Base-by-base conservation (phyloP, 2,329 filamentous ascomycete species). In the Fusarium falciforme region DNA sequence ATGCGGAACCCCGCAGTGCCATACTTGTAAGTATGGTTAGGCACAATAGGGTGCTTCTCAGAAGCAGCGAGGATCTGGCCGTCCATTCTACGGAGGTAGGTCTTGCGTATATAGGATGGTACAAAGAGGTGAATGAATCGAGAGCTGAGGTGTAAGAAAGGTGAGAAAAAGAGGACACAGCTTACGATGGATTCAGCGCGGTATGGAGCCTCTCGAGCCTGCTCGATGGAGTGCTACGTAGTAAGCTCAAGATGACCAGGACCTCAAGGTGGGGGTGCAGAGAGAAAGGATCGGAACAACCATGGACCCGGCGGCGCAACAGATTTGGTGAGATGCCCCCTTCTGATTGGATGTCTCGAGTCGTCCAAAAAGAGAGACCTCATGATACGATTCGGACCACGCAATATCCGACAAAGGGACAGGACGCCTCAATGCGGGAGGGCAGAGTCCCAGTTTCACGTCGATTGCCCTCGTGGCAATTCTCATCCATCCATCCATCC, bases 1-100 rank as follows among this genome's bases (percentile, higher is more conserved):
- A 92, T 92, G 77, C 90, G 90, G 81, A 92, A 92, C 70, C 90
- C 90, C 52, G 90, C 90, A 33, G 90, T 92, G 76, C 90, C 90
- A 83, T 92, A 92, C 76, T 89, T 90, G 84, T 91, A 92, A 66
- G 83, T 77, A 65, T 86, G 87, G 76, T 87, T 87, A 63, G 84
- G 80, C 61, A 88, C 85, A 69, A 91, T 90, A 73, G 90, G 87
- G 81, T 92, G 89, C 84, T 88, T 90, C 83, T 87, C 85, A 63
- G 90, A 91, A 78, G 90, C 90, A 67, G 85, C 87, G 76, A 91
- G 84, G 76, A 92, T 89, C 74, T 86, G 84, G 68, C 85, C 85
- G 77, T 88, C 86, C 89, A 90, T 90, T 79, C 68, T 76, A 77
- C 69, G 58, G 33, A 52, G 36, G 35, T 35, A 57, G 49, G 54